Base-by-base conservation (phyloP, 2,329 filamentous ascomycete species). In the Pseudogymnoascus sp. region DNA sequence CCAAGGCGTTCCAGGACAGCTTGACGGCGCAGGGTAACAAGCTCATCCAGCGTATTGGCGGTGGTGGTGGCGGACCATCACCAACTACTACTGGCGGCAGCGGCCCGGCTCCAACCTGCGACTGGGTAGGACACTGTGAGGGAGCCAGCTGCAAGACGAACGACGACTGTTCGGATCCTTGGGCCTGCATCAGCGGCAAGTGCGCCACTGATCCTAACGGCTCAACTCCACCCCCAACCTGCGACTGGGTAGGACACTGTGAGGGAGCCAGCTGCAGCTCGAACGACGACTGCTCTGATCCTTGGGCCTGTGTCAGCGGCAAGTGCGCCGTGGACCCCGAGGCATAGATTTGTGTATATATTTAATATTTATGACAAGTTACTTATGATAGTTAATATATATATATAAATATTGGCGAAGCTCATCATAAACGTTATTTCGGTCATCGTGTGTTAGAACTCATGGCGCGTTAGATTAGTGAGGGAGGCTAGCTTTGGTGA, bases 1-100 rank as follows among this genome's bases (percentile, higher is more conserved):
- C 75, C 26, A 72, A 73, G 7, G 76, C 79, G 14, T 86, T 87
- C 66, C 79, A 82, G 71, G 72, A 67, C n/a, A 85, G 81, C 68
- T 79, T 86, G 62, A 71, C 75, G 61, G 68, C 65, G 0, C 70
- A 84, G 0, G 85, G 84, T 0, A 77, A 86, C 67, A 74, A 72
- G 67, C 73, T 87, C 47, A 74, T 87, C n/a, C 64, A 71, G 42
- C 67, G 73, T 4, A 74, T 79, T 53, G 70, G 69, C 7, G 67
- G 65, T 29, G 61, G 63, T 6, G 35, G 40, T 13, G 14, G 38
- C 0, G 35, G 59, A 5, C 37, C 60, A 16, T 64, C 67, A 8
- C 64, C 61, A 3, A 33, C 59, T 16, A 65, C 16, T 19, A 66
- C 47, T n/a, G 19, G 21, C n/a, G 33, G 59, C 10, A 65, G 59